A percentile compares a stretch with the other conserved stretches of the same genome.
These are phyloP conservation scores for Nevesoporus exiguus DNA, from an alignment of 768 basidiomycete genomes.

Conservation along the genomic window DNA sequence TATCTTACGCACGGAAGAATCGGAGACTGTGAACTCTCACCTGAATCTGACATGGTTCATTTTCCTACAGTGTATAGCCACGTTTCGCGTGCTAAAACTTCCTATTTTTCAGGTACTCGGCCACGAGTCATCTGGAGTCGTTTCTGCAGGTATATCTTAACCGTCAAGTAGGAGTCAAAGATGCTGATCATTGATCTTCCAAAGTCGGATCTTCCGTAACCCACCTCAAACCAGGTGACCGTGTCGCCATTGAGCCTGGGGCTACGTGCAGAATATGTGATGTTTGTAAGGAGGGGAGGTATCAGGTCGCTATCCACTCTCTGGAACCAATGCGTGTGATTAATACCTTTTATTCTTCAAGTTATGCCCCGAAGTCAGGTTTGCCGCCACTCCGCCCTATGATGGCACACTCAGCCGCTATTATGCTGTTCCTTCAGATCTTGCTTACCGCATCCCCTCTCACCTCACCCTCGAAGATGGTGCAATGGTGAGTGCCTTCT, in stretches of 20 bases:
- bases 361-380: constrained; percentile 84
- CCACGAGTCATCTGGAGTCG: constrained; percentile 85
- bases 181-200: background rate
- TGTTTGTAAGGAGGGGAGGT: constrained; percentile 79
- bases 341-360: constrained; percentile 25
- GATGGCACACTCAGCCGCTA: constrained; percentile 87
- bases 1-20: constrained; percentile 78
- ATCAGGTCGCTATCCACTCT: constrained; percentile 53
- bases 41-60: constrained; percentile 62
- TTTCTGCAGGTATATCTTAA: constrained; percentile 53
- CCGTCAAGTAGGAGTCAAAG: background rate
- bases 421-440: constrained; percentile 82
- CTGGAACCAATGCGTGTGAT: background rate
- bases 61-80: constrained; percentile 1
- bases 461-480: constrained; percentile 88
- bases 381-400: constrained; percentile 91
- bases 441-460: constrained; percentile 81
- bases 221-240: constrained; percentile 75
- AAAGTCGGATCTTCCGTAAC: constrained; percentile 78
- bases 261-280: constrained; percentile 80
- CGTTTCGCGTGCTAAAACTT: background rate
- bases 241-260: constrained; percentile 91
- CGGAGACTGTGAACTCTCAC: constrained; percentile 73
- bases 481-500: constrained; percentile 65
- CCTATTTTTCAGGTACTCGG: constrained; percentile 69